Percentiles rank a stretch among this genome's conserved stretches.
Evolutionary conservation across 2,329 filamentous ascomycete species (phyloP).

Genomic region (Calonectria leucothoes): DNA sequence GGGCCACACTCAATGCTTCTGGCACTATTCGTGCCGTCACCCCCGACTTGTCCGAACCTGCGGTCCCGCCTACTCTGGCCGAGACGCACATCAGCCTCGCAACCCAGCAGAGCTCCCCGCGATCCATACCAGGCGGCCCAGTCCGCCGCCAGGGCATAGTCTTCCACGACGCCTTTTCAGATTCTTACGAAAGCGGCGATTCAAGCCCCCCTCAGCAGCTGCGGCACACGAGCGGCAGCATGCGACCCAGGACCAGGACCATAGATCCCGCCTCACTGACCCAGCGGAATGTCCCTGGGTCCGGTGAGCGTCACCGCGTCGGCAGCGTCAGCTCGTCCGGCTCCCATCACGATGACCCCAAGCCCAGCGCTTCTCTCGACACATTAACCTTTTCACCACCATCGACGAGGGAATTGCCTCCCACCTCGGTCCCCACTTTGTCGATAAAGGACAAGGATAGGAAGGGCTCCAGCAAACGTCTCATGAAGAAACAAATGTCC

Average conservation of each 20-base stretch:
- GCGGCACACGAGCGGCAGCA: conserved; percentile 47
- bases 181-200: conserved; percentile 59
- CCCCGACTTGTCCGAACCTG: conserved; percentile 64
- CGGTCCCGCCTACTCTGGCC: conserved; percentile 34
- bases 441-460: conserved; percentile 46
- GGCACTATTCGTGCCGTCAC: conserved; percentile 73
- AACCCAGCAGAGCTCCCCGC: conserved; percentile 49
- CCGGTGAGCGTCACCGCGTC: conserved; percentile 70
- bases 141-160: conserved; percentile 68
- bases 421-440: conserved; percentile 32
- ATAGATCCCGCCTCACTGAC: conserved; percentile 67
- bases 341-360: conserved; percentile 64
- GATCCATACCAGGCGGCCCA: conserved; percentile 48
- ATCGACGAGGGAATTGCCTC: conserved; percentile 47
- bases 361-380: conserved; percentile 53
- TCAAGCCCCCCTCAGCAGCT: conserved; percentile 53
- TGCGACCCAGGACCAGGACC: conserved; percentile 68
- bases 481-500: conserved; percentile 66
- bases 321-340: conserved; percentile 76
- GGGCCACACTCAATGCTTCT: conserved; percentile 46
- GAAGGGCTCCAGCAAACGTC: conserved; percentile 61
- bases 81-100: conserved; percentile 39
- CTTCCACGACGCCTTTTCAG: conserved; percentile 67
- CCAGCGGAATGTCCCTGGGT: conserved; percentile 52
- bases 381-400: conserved; percentile 56